Percentiles rank a stretch among this genome's conserved stretches.
Conservation (phyloP, 2,329 filamentous ascomycete genomes). For the Pleurostoma richardsiae region DNA sequence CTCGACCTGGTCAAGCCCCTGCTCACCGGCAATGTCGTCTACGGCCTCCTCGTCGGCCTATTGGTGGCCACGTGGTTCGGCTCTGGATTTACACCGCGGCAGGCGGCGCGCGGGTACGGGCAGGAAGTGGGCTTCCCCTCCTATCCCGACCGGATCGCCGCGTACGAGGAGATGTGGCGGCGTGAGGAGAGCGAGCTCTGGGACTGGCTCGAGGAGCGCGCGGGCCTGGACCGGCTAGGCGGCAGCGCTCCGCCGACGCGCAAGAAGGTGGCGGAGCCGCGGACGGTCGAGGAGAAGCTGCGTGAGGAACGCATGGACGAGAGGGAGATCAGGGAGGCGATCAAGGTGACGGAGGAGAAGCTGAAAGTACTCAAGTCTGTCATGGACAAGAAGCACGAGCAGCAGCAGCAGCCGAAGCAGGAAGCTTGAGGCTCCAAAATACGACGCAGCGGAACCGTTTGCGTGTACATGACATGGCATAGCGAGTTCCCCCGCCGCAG, state of each 20-base stretch:
- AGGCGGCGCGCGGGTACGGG: slow-evolving; percentile 28
- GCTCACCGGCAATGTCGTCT: slow-evolving; percentile 71
- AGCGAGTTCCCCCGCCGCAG: too few relatives aligned
- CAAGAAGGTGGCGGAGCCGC: slow-evolving; percentile 46
- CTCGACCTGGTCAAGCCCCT: slow-evolving; percentile 65
- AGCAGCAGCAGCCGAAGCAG: neutral
- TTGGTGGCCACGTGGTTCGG: slow-evolving; percentile 72
- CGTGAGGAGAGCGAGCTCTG: slow-evolving; percentile 84
- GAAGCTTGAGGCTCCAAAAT: too few relatives aligned
- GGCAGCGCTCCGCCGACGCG: slow-evolving; percentile 32
- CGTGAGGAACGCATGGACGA: slow-evolving; percentile 61
- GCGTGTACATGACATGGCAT: too few relatives aligned
- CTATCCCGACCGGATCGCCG: slow-evolving; percentile 65
- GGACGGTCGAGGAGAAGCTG: slow-evolving; percentile 55
- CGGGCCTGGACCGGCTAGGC: slow-evolving; percentile 61
- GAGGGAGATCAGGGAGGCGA: slow-evolving; percentile 72
- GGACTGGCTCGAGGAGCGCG: slow-evolving; percentile 88
- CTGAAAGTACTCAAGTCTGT: slow-evolving; percentile 71
- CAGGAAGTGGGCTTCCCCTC: slow-evolving; percentile 32
- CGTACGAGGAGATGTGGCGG: slow-evolving; percentile 91
- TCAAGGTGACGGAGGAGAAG: slow-evolving; percentile 81
- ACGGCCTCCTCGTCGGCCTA: slow-evolving; percentile 68
- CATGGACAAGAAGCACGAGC: slow-evolving; percentile 51
- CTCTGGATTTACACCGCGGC: slow-evolving; percentile 42
- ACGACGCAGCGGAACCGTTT: too few relatives aligned